Percentiles rank a stretch among this genome's conserved stretches.
Conservation (phyloP, 495 filamentous ascomycete genomes). For the Cercophora newfieldiana region DNA sequence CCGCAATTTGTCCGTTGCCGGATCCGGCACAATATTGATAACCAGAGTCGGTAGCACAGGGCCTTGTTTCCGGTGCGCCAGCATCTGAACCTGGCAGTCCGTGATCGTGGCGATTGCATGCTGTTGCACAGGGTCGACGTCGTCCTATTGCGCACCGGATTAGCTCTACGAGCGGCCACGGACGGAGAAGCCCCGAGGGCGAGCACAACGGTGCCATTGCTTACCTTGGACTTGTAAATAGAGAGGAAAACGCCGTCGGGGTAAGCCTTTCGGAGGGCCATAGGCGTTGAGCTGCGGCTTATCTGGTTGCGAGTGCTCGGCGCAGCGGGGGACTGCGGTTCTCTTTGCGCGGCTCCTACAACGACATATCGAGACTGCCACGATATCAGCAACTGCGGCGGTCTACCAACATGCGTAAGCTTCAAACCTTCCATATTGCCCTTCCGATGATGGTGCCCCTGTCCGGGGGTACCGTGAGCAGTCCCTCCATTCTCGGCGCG, state of each 20-base stretch:
- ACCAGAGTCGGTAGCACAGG: constrained; percentile 51
- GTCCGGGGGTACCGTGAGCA: constrained; percentile 55
- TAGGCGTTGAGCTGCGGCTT: constrained; percentile 30
- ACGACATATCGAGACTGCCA: constrained; percentile 49
- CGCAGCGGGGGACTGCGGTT: constrained; percentile 19
- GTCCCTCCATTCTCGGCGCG: constrained; percentile 52
- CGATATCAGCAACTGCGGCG: constrained; percentile 5
- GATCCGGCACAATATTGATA: constrained; percentile 52
- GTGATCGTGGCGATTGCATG: constrained; percentile 49
- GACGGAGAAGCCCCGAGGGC: neutral
- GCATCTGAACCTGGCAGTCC: constrained; percentile 52
- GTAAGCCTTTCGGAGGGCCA: constrained; percentile 28
- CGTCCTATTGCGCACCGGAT: constrained; percentile 39
- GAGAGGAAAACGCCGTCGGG: constrained; percentile 49
- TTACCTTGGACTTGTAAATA: constrained; percentile 56
- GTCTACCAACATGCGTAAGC: neutral
- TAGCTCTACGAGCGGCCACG: constrained; percentile 6
- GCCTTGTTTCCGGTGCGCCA: constrained; percentile 57
- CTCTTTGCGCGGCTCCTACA: constrained; percentile 36
- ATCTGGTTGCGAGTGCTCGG: constrained; percentile 30
- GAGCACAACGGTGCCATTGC: constrained; percentile 13
- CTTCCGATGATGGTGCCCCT: constrained; percentile 56
- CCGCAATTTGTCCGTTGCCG: constrained; percentile 50
- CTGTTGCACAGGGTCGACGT: constrained; percentile 51
- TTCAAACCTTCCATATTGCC: constrained; percentile 57